These are phyloP conservation scores for Castanea crenata DNA, from an alignment of 306 rosid species.

Conservation along the genomic window DNA sequence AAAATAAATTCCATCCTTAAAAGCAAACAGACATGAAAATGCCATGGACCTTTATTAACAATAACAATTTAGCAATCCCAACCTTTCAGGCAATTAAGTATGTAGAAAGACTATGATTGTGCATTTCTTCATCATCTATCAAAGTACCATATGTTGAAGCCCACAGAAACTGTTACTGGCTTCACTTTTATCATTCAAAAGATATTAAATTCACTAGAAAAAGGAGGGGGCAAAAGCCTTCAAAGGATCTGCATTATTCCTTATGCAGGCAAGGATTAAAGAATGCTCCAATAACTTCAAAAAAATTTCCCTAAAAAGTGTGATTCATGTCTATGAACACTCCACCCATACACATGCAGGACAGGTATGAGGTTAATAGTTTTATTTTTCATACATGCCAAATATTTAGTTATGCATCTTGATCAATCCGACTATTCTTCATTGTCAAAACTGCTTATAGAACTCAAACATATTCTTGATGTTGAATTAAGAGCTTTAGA, in stretches of 20 bases:
- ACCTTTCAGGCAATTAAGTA: conserved; percentile 1
- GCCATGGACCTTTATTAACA: neutral
- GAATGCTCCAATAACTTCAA: conserved; percentile 9
- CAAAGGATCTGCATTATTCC: conserved; percentile 9
- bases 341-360: neutral
- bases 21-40: conserved; percentile 6
- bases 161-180: neutral
- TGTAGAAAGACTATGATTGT: neutral
- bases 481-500: neutral
- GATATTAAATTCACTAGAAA: neutral
- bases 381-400: neutral
- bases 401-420: neutral
- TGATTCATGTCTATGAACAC: neutral
- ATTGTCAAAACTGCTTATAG: neutral
- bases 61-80: neutral
- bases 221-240: conserved; percentile 6
- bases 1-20: conserved; percentile 5
- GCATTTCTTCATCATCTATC: conserved; percentile 17
- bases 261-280: neutral
- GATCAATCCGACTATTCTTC: neutral
- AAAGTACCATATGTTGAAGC: neutral
- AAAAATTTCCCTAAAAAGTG: neutral
- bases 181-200: conserved; percentile 1
- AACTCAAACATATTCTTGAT: neutral
- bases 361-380: neutral